Evolutionary conservation across 495 filamentous ascomycete genomes (phyloP), one percentile per base, ranked within the genome.

Genomic region (Neurospora sp.): DNA sequence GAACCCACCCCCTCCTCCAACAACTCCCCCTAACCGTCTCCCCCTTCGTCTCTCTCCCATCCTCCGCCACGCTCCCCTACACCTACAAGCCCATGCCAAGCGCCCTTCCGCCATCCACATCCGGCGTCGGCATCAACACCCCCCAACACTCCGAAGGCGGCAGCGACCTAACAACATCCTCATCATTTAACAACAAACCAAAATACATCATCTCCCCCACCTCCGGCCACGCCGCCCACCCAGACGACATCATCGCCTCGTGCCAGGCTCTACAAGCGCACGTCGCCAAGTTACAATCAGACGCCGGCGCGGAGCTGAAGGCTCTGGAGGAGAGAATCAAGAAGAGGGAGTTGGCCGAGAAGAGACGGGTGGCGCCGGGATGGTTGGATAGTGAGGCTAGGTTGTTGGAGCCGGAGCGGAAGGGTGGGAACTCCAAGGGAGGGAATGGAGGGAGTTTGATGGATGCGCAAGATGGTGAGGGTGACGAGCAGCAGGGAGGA

Each of bases 1-100:
- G 88, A 72, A 89, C 92, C 4, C 94, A 98, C 82, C 92, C 92
- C 27, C 89, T 97, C 74, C 92, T 98, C 65, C 92, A 93, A 74
- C 96, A 99, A 82, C 88, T 98, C 70, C 93, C 94, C 70, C 87
- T 98, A 69, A 95, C 93, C 73, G 94, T 98, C 71, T 97, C 94
- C 39, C 96, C 96, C 35, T 97, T 97, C 85, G 89, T 98, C 81
- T 91, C 90, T 73, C 93, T 98, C 45, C 96, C 96, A 39, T 89
- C 92, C 9, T 90, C 96, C 37, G 91, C 94, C 68, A 97, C 96
- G 3, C 89, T 99, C 2, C 96, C 96, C 40, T 98, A 98, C 84
- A 97, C 92, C 61, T 99, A 98, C 88, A 94, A 93, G 78, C 85
- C 90, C 5, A 90, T 99, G 74, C 90, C 96, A 0, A 93, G 92